phyloP scores from a whole-genome alignment of 148 eudicot species.

The Bassia scoparia region DNA sequence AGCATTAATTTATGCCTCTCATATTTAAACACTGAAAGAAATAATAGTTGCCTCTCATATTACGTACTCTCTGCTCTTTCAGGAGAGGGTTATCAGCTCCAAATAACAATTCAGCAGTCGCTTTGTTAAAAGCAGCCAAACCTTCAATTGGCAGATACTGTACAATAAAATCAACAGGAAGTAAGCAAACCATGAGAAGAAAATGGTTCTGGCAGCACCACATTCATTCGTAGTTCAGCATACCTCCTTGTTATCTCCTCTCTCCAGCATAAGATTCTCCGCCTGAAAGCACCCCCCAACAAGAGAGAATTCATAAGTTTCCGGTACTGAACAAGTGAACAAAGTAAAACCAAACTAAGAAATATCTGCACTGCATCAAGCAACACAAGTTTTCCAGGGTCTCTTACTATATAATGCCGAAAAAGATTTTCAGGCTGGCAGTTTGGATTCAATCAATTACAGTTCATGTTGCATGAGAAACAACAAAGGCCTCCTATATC shows the following conservation, averaged over 20 bases:
- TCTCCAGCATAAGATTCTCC: slow-evolving; percentile 84
- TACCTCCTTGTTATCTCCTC: slow-evolving; percentile 98
- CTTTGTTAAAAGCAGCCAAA: slow-evolving; percentile 93
- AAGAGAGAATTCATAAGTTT: background rate
- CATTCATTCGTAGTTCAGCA: slow-evolving; percentile 2
- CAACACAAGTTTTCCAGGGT: background rate
- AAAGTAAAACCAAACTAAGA: background rate
- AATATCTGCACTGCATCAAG: background rate
- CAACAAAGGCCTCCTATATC: background rate
- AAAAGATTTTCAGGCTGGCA: background rate
- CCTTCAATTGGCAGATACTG: slow-evolving; percentile 99
- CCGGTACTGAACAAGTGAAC: background rate
- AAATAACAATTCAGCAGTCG: slow-evolving; percentile 81
- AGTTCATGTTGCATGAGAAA: background rate
- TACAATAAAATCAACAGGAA: slow-evolving; percentile 18
- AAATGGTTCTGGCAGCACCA: slow-evolving; percentile 4
- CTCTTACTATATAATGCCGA: background rate
- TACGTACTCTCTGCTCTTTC: slow-evolving; percentile 69
- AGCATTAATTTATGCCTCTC: background rate
- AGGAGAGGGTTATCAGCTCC: slow-evolving; percentile 82
- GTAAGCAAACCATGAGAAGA: slow-evolving; percentile 19
- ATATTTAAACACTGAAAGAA: background rate
- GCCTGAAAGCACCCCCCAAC: slow-evolving; percentile 43
- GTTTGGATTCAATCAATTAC: background rate
- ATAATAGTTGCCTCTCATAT: background rate